These are phyloP conservation scores for Carallia brachiata DNA, from an alignment of 345 rosid genomes.

Conservation along the genomic window DNA sequence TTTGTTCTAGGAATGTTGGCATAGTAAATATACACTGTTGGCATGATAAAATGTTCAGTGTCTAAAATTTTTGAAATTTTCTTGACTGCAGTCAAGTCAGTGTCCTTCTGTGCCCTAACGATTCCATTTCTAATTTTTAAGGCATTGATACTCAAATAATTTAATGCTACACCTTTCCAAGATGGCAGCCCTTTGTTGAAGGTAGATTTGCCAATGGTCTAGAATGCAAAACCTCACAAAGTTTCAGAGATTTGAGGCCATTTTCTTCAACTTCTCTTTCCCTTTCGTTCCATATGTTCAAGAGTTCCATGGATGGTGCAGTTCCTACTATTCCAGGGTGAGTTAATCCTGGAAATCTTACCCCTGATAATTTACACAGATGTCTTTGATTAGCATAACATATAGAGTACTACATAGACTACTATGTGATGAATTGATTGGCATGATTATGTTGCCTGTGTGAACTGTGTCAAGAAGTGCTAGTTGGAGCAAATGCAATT, in stretches of 20 bases:
- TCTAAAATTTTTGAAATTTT: background rate
- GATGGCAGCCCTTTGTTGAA: constrained; percentile 62
- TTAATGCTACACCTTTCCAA: constrained; percentile 52
- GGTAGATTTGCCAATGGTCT: constrained; percentile 80
- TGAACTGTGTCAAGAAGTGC: no score
- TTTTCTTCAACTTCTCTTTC: constrained; percentile 71
- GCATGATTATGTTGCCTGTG: no score
- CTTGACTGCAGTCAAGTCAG: background rate
- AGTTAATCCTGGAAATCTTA: constrained; percentile 80
- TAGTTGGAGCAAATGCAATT: background rate
- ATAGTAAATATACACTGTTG: background rate
- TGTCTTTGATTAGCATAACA: constrained; percentile 2
- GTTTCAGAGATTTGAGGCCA: constrained; percentile 43
- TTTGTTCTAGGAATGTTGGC: background rate
- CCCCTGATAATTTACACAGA: constrained; percentile 45
- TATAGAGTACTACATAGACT: background rate
- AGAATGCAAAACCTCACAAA: constrained; percentile 78
- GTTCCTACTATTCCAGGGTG: constrained; percentile 89
- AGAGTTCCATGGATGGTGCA: constrained; percentile 79
- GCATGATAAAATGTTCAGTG: background rate
- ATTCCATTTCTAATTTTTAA: background rate
- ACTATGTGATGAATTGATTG: no score
- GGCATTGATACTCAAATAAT: background rate
- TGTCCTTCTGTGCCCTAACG: background rate
- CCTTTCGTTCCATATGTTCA: constrained; percentile 76